phyloP scores from a whole-genome alignment of 257 asterid genomes.

The Cruciata laevipes region DNA sequence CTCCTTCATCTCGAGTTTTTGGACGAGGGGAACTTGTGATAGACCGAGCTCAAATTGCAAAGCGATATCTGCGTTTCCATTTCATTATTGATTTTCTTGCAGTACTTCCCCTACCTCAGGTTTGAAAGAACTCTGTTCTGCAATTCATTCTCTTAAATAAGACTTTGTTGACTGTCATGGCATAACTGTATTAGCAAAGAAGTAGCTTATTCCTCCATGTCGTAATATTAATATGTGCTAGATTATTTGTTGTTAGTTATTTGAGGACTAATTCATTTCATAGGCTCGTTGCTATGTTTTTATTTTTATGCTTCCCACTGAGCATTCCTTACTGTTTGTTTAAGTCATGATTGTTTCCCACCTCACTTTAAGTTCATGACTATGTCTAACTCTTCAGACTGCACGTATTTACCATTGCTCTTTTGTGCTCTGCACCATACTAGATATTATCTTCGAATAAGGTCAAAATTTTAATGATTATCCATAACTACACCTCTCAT shows the following conservation, averaged over 20 bases:
- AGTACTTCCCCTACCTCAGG: constrained; percentile 97
- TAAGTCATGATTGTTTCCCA: not conserved
- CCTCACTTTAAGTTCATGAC: not conserved
- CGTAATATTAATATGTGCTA: not conserved
- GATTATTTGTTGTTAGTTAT: too few relatives aligned
- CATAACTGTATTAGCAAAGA: not conserved
- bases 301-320: not conserved
- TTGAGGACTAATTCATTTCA: not conserved
- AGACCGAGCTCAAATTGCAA: constrained; percentile 86
- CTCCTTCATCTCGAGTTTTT: constrained; percentile 99
- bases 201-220: not conserved
- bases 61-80: constrained; percentile 77
- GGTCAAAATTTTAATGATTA: not conserved
- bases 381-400: not conserved
- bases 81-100: constrained; percentile 89
- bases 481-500: not conserved
- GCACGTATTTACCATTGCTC: not conserved
- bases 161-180: not conserved
- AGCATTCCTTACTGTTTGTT: not conserved
- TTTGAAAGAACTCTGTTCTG: constrained; percentile 19
- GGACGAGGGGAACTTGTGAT: constrained; percentile 99
- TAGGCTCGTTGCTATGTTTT: not conserved
- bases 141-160: not conserved
- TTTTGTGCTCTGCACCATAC: not conserved
- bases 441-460: not conserved